Evolutionary conservation across 169 alveolate species (phyloP).

Genomic region (Ichthyophthirius multifiliis): DNA sequence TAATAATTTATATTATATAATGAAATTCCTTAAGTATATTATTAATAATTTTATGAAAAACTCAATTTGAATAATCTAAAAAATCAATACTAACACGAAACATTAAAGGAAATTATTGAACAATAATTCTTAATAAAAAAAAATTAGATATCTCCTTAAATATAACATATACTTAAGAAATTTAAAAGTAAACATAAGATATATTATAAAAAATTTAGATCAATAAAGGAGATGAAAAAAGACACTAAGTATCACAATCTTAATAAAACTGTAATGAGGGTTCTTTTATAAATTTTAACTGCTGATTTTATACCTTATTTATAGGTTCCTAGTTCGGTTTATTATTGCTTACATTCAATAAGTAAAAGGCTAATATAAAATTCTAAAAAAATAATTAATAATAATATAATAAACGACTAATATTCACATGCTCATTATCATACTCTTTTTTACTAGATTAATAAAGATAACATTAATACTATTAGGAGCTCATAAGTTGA

Average conservation of each 20-base stretch:
- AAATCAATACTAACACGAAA: too few relatives aligned
- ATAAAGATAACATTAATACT: background rate
- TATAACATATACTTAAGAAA: background rate
- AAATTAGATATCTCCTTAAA: too few relatives aligned
- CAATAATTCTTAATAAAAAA: too few relatives aligned
- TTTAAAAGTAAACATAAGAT: background rate
- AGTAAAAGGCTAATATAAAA: background rate
- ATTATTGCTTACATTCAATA: background rate
- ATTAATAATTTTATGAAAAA: too few relatives aligned
- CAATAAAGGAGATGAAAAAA: background rate
- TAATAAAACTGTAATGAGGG: background rate
- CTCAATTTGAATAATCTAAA: too few relatives aligned
- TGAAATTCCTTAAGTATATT: too few relatives aligned
- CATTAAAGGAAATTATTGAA: too few relatives aligned
- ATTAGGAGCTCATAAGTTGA: background rate
- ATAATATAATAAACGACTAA: background rate
- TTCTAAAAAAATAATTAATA: background rate
- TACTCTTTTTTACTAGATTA: background rate
- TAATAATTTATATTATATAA: too few relatives aligned
- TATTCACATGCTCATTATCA: conserved; percentile 2
- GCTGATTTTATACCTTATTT: background rate
- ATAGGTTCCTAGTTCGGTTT: background rate
- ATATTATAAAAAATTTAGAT: background rate
- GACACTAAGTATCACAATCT: background rate
- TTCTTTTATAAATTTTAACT: background rate